Evolutionary conservation across 805 yeast genomes (phyloP), one percentile per base, ranked within the genome.

Genomic region (Saitoella complicata): DNA sequence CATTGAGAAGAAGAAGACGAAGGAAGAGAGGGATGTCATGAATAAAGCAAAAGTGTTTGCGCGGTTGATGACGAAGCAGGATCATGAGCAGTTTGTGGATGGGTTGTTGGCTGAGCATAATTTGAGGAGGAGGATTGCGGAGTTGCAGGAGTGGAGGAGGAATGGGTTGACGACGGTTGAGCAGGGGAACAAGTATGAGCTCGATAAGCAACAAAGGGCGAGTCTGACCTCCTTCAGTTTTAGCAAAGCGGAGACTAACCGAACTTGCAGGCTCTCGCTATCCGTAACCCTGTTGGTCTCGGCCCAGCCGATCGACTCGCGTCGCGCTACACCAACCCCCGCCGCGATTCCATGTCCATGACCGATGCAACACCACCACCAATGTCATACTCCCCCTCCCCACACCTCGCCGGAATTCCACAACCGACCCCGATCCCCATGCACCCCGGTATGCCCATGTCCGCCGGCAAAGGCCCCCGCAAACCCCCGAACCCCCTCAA

Each of bases 131-230:
- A 73, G 93, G 50, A 86, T 91, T 41, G 81, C 80, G 43, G 95
- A 86, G 61, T 65, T 93, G 32, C 98, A 91, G 61, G 88, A 80
- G 57, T 93, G 95, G 85, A 73, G 99, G 50, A 72, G 78, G 41
- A 80, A 84, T 59, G 99, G 99, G 5, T 73, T 91, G 42, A 80
- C 86, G 3, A 75, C 84, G 0, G 53, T 84, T 38, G 95, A 87
- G 49, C 80, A 74, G 42, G 98, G 97, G 4, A 62, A 68, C 33
- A 81, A 78, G 59, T 91, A 76, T 59, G 98, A 91, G 58, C 81
- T 84, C 58, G 98, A 93, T 59, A 84, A 84, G 59, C 68, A 76
- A 38, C 71, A 53, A 48, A 52, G 53, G 29, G 51, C 49, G 9
- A 12, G 38, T 5, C 32, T 39, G 21, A 21, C 21, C 4, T 21